Evolutionary conservation across 371 early-diverging fungal genomes (phyloP).

Genomic region (Batkoa obscura): DNA sequence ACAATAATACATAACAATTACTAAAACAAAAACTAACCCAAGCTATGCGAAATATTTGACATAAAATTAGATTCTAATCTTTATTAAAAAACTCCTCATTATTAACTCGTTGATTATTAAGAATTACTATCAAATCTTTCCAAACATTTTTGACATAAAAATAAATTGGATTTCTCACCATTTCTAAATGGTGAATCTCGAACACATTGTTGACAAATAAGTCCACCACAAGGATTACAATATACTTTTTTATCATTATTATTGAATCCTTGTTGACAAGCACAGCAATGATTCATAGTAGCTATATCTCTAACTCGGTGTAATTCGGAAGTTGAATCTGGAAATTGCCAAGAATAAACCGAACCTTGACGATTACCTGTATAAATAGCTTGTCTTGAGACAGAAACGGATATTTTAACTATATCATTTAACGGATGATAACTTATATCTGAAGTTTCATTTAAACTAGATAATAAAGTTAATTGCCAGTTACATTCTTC

Average conservation of each 20-base stretch:
- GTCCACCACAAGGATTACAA: neutral
- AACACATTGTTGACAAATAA: neutral
- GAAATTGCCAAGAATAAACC: constrained; percentile 37
- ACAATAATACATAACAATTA: too few species aligned
- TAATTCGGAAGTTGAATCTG: constrained; percentile 41
- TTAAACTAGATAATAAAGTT: neutral
- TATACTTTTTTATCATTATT: neutral
- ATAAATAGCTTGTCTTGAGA: constrained; percentile 28
- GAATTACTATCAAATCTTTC: neutral
- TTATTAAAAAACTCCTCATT: too few species aligned
- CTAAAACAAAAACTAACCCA: too few species aligned
- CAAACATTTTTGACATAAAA: neutral
- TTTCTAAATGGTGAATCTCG: neutral
- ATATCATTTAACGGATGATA: neutral
- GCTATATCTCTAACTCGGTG: constrained; percentile 17
- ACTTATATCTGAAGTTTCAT: neutral
- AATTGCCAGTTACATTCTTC: neutral
- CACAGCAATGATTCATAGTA: neutral
- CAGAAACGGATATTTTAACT: neutral
- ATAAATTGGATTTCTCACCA: neutral
- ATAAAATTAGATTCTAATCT: too few species aligned
- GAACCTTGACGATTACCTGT: constrained; percentile 38
- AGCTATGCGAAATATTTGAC: too few species aligned
- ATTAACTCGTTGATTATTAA: too few species aligned
- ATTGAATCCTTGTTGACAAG: neutral